Percentiles rank a stretch among this genome's conserved stretches.
Evolutionary conservation across 805 yeast species (phyloP).

Genomic region (Vanderwaltozyma verrucispora): DNA sequence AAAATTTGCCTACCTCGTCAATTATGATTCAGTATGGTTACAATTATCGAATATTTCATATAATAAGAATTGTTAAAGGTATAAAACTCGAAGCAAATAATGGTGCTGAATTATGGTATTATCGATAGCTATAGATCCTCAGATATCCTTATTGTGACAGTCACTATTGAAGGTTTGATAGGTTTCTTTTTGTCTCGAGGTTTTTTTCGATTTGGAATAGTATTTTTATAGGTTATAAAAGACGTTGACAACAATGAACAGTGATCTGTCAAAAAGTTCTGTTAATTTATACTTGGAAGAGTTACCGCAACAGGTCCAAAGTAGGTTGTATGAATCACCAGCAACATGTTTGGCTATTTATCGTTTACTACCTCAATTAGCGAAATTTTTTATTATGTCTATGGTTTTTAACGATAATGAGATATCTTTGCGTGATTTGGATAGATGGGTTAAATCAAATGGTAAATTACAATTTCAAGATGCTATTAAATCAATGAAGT

Average conservation of each 20-base stretch:
- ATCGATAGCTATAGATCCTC: too few relatives aligned
- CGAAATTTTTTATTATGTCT: conserved; percentile 80
- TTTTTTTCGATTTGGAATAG: too few relatives aligned
- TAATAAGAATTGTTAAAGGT: too few relatives aligned
- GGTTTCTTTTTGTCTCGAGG: too few relatives aligned
- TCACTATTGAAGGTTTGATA: too few relatives aligned
- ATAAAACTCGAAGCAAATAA: too few relatives aligned
- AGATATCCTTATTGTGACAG: too few relatives aligned
- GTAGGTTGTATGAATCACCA: conserved; percentile 73
- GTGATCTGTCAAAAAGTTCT: conserved; percentile 46
- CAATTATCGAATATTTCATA: too few relatives aligned
- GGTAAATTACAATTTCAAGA: conserved; percentile 52
- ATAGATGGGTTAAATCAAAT: conserved; percentile 59
- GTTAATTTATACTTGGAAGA: conserved; percentile 86
- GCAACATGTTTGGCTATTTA: conserved; percentile 94
- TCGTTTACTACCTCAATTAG: conserved; percentile 77
- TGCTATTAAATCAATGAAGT: conserved; percentile 64
- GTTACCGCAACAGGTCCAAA: conserved; percentile 77
- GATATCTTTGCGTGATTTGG: conserved; percentile 54
- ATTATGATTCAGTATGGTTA: not conserved
- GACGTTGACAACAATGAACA: conserved; percentile 13
- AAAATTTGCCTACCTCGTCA: not conserved
- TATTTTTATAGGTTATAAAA: not conserved
- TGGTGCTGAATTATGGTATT: too few relatives aligned
- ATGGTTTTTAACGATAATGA: conserved; percentile 76